These are phyloP conservation scores for Amaranthus tricolor DNA, from an alignment of 179 eudicot species.

Conservation along the genomic window DNA sequence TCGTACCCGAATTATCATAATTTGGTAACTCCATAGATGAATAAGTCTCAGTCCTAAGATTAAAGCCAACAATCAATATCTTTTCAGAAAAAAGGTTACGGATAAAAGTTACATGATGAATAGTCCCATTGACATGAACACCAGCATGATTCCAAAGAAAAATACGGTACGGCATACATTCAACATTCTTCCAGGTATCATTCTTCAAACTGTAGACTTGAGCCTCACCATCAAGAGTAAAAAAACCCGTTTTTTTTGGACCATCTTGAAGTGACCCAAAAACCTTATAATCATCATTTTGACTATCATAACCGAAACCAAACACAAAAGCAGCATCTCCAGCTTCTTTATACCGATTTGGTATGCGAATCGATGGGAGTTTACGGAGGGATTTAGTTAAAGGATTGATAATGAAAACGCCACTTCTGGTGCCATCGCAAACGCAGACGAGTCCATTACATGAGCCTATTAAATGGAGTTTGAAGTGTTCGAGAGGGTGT, in stretches of 20 bases:
- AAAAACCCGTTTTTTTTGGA: neutral
- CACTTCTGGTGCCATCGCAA: neutral
- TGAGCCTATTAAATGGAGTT: neutral
- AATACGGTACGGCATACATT: slow-evolving; percentile 8
- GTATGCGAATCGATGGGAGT: neutral
- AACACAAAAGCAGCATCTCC: neutral
- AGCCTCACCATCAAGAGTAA: neutral
- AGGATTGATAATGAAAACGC: slow-evolving; percentile 7
- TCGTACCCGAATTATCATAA: slow-evolving; percentile 6
- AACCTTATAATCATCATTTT: slow-evolving; percentile 16
- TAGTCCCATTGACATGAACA: slow-evolving; percentile 2
- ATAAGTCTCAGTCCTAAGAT: slow-evolving; percentile 12
- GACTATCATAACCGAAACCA: slow-evolving; percentile 11
- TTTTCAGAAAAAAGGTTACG: neutral
- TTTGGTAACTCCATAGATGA: slow-evolving; percentile 9
- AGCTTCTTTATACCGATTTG: neutral
- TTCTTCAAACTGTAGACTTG: slow-evolving; percentile 8
- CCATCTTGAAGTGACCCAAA: slow-evolving; percentile 5
- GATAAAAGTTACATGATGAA: slow-evolving; percentile 14
- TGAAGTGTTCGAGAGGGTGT: slow-evolving; percentile 9
- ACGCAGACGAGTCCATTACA: slow-evolving; percentile 9
- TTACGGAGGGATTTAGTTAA: neutral
- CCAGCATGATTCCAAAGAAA: slow-evolving; percentile 7
- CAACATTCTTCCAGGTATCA: slow-evolving; percentile 13
- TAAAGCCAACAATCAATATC: slow-evolving; percentile 6